Conservation (phyloP, 1,284 basidiomycete genomes). For the Earliella scabrosa region DNA sequence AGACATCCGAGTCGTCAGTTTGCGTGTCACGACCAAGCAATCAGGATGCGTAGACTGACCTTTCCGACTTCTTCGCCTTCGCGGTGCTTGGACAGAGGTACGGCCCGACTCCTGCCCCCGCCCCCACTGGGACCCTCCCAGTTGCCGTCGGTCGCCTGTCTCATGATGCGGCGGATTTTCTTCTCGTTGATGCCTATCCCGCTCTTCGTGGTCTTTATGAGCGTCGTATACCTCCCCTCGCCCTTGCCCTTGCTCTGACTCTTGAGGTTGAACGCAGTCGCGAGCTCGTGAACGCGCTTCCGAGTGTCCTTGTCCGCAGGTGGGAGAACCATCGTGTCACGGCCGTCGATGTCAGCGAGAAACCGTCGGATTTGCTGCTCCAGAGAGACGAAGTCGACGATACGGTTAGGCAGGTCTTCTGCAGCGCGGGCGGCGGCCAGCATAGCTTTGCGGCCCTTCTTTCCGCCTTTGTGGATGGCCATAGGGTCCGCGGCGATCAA, state of each 20-base stretch:
- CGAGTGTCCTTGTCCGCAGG: slow-evolving; percentile 77
- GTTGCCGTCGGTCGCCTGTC: slow-evolving; percentile 35
- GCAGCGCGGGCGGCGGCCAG: slow-evolving; percentile 55
- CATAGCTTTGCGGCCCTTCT: slow-evolving; percentile 71
- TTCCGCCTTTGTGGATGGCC: slow-evolving; percentile 60
- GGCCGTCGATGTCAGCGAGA: slow-evolving; percentile 55
- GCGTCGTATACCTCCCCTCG: slow-evolving; percentile 63
- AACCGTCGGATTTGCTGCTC: slow-evolving; percentile 77
- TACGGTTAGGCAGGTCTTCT: slow-evolving; percentile 51
- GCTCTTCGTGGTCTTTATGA: slow-evolving; percentile 68
- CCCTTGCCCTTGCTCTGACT: slow-evolving; percentile 78
- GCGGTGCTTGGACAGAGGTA: slow-evolving; percentile 47
- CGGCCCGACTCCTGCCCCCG: slow-evolving; percentile 32
- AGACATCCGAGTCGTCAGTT: neutral
- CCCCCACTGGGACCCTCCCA: slow-evolving; percentile 38
- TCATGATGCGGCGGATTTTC: slow-evolving; percentile 62
- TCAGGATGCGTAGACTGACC: too few relatives aligned
- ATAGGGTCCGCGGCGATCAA: slow-evolving; percentile 61
- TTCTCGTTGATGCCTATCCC: slow-evolving; percentile 55
- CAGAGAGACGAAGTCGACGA: slow-evolving; percentile 60
- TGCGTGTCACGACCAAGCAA: too few relatives aligned
- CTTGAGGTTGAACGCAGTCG: slow-evolving; percentile 74
- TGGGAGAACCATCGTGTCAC: slow-evolving; percentile 65
- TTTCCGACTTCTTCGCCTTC: slow-evolving; percentile 83
- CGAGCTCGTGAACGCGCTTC: slow-evolving; percentile 78